phyloP scores from a whole-genome alignment of 257 asterid genomes.

The Apocynum venetum region DNA sequence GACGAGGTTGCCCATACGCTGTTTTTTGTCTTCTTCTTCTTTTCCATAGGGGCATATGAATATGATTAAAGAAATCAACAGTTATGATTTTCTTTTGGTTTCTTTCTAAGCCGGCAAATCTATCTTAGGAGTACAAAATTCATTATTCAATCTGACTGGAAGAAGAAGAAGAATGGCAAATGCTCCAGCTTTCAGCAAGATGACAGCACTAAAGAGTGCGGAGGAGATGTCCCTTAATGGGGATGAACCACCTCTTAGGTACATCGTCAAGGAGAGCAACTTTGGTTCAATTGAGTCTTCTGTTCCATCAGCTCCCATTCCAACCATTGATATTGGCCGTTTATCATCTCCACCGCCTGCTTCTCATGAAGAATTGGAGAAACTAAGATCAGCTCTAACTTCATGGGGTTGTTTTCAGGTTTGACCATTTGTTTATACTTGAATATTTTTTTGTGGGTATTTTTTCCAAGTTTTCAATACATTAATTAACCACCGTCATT shows the following conservation, averaged over 20 bases:
- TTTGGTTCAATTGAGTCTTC: slow-evolving; percentile 14
- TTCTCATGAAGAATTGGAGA: slow-evolving; percentile 16
- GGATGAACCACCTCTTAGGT: slow-evolving; percentile 13
- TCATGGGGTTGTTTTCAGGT: slow-evolving; percentile 28
- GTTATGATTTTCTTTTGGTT: too few species aligned
- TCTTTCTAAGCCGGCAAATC: too few species aligned
- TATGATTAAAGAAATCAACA: too few species aligned
- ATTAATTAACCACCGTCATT: neutral
- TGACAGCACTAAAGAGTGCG: slow-evolving; percentile 3
- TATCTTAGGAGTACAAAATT: too few species aligned
- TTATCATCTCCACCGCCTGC: slow-evolving; percentile 16
- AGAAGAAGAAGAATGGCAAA: neutral
- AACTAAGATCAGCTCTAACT: slow-evolving; percentile 21
- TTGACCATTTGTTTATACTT: neutral
- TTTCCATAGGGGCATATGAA: too few species aligned
- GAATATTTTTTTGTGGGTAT: neutral
- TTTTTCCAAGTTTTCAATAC: neutral
- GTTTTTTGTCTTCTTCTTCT: too few species aligned
- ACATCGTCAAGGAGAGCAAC: slow-evolving; percentile 2
- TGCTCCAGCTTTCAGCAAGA: neutral
- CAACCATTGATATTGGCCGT: slow-evolving; percentile 16
- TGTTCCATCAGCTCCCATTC: slow-evolving; percentile 14
- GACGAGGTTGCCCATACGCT: too few species aligned
- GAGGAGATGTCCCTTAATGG: slow-evolving; percentile 9
- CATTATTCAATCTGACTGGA: neutral